These are phyloP conservation scores for Rhododendron griersonianum DNA, from an alignment of 148 eudicot genomes.

Conservation along the genomic window DNA sequence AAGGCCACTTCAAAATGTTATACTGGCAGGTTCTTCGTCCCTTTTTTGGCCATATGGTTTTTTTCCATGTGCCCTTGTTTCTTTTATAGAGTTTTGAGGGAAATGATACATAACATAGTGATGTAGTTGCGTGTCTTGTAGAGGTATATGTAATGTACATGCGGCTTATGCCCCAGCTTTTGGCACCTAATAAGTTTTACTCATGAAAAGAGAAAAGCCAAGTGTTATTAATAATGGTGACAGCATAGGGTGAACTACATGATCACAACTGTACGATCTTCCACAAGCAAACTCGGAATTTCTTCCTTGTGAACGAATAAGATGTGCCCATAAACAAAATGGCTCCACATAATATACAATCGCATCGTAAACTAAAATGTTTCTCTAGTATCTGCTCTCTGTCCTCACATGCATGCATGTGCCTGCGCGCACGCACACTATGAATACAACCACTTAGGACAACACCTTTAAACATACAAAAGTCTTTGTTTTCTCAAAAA, in stretches of 20 bases:
- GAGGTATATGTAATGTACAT: neutral
- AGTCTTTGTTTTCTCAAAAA: neutral
- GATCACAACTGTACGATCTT: neutral
- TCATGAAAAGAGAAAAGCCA: neutral
- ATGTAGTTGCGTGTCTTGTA: neutral
- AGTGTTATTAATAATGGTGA: neutral
- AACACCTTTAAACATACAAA: neutral
- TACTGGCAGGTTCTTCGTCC: neutral
- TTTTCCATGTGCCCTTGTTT: neutral
- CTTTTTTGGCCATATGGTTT: neutral
- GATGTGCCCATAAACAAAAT: neutral
- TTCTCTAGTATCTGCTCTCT: neutral
- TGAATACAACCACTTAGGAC: neutral
- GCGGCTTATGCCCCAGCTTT: neutral
- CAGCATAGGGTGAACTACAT: neutral
- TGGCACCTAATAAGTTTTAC: neutral
- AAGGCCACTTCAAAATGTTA: neutral
- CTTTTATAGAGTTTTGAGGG: neutral
- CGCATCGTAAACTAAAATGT: neutral
- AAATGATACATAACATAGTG: neutral
- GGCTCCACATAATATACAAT: neutral
- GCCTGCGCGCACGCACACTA: neutral
- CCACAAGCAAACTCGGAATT: neutral
- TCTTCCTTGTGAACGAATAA: neutral
- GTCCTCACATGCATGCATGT: neutral